These are phyloP conservation scores for Heimioporus retisporus DNA, from an alignment of 1,284 basidiomycete genomes.

Conservation along the genomic window DNA sequence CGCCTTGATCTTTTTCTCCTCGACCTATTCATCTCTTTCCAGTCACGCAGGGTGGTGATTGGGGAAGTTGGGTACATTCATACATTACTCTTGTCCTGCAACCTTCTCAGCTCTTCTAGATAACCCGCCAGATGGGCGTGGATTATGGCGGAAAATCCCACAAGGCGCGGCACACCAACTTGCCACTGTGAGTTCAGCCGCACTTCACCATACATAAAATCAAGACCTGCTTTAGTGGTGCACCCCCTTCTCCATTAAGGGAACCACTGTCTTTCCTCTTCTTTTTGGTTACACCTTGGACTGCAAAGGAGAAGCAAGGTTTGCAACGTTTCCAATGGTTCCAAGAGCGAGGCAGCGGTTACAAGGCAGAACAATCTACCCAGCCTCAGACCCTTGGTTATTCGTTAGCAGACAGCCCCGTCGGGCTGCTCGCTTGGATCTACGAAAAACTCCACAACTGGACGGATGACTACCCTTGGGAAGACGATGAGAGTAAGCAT, in stretches of 20 bases:
- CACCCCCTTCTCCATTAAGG: conserved; percentile 33
- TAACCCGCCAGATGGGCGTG: conserved; percentile 51
- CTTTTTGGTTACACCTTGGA: conserved; percentile 42
- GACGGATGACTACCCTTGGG: conserved; percentile 62
- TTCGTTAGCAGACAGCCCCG: conserved; percentile 65
- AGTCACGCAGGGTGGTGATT: conserved; percentile 69
- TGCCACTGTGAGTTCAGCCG: conserved; percentile 42
- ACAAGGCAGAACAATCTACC: conserved; percentile 55
- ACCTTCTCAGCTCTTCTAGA: conserved; percentile 36
- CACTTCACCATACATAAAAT: too few species aligned
- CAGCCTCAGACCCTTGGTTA: conserved; percentile 71
- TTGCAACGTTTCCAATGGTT: conserved; percentile 47
- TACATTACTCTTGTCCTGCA: not conserved
- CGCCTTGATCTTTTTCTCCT: too few species aligned
- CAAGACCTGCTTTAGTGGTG: conserved; percentile 23
- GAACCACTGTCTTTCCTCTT: conserved; percentile 43
- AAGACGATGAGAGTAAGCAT: conserved; percentile 57
- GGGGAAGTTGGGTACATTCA: conserved; percentile 53
- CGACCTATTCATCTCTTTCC: not conserved
- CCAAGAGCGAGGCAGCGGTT: conserved; percentile 48
- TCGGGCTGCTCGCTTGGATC: conserved; percentile 68
- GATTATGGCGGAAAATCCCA: conserved; percentile 52
- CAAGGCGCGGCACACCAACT: conserved; percentile 61
- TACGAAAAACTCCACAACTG: conserved; percentile 67
- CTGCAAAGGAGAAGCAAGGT: conserved; percentile 49